A percentile compares a stretch with the other conserved stretches of the same genome.
phyloP scores from a whole-genome alignment of 2,329 filamentous ascomycete species.

The Chrysoporthe austroafricana region DNA sequence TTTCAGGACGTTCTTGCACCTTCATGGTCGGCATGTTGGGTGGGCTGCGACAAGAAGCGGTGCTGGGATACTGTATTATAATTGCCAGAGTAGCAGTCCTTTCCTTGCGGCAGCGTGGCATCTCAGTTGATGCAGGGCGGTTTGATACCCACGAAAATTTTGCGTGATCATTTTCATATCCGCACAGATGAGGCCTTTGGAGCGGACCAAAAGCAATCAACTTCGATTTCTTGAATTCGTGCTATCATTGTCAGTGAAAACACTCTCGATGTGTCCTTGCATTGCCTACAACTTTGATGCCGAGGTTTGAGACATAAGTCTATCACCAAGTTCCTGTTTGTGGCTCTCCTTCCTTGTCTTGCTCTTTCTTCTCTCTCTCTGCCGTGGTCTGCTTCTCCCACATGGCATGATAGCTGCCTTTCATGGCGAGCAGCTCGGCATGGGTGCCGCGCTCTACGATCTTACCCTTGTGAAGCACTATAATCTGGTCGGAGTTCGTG shows the following conservation, averaged over 20 bases:
- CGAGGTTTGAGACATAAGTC: not conserved
- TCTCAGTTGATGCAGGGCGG: constrained; percentile 2
- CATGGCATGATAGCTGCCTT: constrained; percentile 55
- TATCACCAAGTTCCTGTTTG: not conserved
- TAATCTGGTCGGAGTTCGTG: constrained; percentile 56
- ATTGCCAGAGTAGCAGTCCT: not conserved
- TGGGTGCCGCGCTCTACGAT: constrained; percentile 57
- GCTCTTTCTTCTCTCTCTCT: constrained; percentile 41
- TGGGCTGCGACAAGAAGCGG: not conserved
- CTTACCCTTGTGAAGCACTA: constrained; percentile 56
- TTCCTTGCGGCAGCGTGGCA: not conserved
- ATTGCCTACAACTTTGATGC: not conserved
- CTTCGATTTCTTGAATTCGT: not conserved
- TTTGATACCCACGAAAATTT: constrained; percentile 10
- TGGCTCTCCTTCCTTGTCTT: constrained; percentile 22
- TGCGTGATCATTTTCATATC: not conserved
- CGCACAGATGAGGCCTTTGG: not conserved
- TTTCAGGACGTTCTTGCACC: not conserved
- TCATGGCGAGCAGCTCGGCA: constrained; percentile 46
- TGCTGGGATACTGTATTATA: not conserved
- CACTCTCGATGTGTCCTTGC: not conserved
- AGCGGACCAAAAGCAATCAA: not conserved
- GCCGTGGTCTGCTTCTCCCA: constrained; percentile 56
- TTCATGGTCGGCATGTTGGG: not conserved
- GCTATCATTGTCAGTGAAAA: not conserved